Percentiles rank a stretch among this genome's conserved stretches.
Conservation (phyloP, 805 yeast genomes). For the Kazachstania viticola region DNA sequence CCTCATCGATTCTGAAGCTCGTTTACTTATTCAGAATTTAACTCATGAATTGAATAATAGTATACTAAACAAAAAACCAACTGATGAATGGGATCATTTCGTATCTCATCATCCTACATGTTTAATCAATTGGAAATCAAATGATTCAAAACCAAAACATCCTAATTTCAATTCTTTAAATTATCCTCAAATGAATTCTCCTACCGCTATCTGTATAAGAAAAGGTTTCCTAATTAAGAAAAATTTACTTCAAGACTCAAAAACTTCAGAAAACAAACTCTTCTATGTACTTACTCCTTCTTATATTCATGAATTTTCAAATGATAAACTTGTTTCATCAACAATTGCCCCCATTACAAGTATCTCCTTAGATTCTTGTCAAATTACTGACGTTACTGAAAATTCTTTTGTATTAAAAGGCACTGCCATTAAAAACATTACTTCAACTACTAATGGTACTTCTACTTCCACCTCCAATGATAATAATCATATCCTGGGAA, state of each 20-base stretch:
- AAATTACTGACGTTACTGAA: constrained; percentile 32
- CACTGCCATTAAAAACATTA: no score
- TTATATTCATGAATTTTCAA: constrained; percentile 53
- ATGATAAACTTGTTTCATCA: constrained; percentile 2
- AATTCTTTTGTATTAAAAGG: constrained; percentile 28
- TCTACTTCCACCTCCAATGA: no score
- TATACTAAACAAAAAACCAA: constrained; percentile 41
- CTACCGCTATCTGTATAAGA: constrained; percentile 39
- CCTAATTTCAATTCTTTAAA: constrained; percentile 36
- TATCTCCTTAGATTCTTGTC: constrained; percentile 3
- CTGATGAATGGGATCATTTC: constrained; percentile 59
- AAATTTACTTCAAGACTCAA: neutral
- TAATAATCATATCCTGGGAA: no score
- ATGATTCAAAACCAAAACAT: constrained; percentile 28
- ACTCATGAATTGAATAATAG: constrained; percentile 29
- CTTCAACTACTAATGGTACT: no score
- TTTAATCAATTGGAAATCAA: constrained; percentile 27
- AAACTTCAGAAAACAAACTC: constrained; percentile 25
- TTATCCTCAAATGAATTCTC: constrained; percentile 41
- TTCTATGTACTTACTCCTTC: constrained; percentile 58
- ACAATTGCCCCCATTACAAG: no score
- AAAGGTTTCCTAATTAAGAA: constrained; percentile 41
- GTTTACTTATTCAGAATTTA: constrained; percentile 41
- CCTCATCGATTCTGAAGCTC: constrained; percentile 40
- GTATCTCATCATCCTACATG: constrained; percentile 34